These are phyloP conservation scores for Penicillium pancosmium DNA, from an alignment of 495 filamentous ascomycete species.

Conservation along the genomic window DNA sequence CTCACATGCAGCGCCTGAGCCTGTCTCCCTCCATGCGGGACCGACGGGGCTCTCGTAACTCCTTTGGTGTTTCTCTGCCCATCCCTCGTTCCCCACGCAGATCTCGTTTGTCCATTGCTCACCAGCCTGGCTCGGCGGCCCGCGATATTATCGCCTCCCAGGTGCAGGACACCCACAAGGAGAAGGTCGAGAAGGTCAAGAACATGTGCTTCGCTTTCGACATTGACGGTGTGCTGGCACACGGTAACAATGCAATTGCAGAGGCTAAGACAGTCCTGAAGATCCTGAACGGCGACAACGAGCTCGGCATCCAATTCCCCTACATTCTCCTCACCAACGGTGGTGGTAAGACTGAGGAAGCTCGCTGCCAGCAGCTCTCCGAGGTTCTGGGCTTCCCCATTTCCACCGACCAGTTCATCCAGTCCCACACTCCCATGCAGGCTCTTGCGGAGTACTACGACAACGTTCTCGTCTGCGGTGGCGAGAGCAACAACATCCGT, in stretches of 20 bases:
- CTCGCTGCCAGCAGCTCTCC: constrained; percentile 77
- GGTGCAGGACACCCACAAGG: constrained; percentile 67
- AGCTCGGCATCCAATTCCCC: constrained; percentile 81
- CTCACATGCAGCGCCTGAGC: constrained; percentile 74
- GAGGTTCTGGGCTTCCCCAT: constrained; percentile 72
- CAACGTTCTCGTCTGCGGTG: constrained; percentile 86
- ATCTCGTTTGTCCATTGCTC: constrained; percentile 56
- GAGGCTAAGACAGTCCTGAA: constrained; percentile 82
- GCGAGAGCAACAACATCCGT: constrained; percentile 87
- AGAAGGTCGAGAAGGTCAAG: constrained; percentile 66
- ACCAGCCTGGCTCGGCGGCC: constrained; percentile 49
- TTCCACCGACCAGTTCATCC: constrained; percentile 87
- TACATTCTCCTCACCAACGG: constrained; percentile 96
- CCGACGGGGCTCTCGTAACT: constrained; percentile 73
- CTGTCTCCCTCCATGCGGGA: constrained; percentile 66
- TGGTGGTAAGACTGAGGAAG: constrained; percentile 84
- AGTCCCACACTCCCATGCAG: constrained; percentile 91
- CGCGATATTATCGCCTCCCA: constrained; percentile 74
- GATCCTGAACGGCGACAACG: constrained; percentile 82
- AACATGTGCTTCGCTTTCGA: constrained; percentile 88
- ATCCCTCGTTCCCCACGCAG: constrained; percentile 73
- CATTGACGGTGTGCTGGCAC: constrained; percentile 86
- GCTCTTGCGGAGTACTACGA: constrained; percentile 81
- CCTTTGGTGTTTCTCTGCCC: constrained; percentile 74
- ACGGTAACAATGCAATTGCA: constrained; percentile 77